Percentiles rank a stretch among this genome's conserved stretches.
phyloP scores from a whole-genome alignment of 768 basidiomycete genomes.

The Lentinus brumalis region DNA sequence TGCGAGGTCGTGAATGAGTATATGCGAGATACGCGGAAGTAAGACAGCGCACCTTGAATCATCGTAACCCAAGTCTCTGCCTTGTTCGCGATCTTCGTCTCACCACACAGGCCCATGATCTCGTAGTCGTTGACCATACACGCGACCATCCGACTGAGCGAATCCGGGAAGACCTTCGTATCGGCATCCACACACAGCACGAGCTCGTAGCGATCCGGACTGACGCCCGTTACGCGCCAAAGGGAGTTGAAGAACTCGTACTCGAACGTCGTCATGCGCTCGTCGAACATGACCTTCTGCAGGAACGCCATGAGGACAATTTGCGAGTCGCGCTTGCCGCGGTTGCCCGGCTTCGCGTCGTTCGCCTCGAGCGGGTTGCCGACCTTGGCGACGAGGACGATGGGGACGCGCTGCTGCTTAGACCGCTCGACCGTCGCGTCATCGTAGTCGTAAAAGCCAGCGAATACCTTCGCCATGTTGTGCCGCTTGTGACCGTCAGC shows the following conservation, averaged over 20 bases:
- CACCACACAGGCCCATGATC: slow-evolving; percentile 99
- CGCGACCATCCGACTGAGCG: slow-evolving; percentile 91
- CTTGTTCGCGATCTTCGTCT: slow-evolving; percentile 99
- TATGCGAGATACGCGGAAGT: neutral
- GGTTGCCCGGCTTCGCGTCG: slow-evolving; percentile 95
- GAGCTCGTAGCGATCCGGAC: slow-evolving; percentile 93
- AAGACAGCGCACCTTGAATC: slow-evolving; percentile 85
- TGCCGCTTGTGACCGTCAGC: slow-evolving; percentile 99
- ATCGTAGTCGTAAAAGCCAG: slow-evolving; percentile 97
- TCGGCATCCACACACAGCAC: slow-evolving; percentile 97
- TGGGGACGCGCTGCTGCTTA: slow-evolving; percentile 96
- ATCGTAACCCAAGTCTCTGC: slow-evolving; percentile 98
- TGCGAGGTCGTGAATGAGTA: slow-evolving; percentile 33
- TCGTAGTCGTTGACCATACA: slow-evolving; percentile 97
- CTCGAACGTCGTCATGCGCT: slow-evolving; percentile 99
- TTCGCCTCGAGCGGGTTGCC: slow-evolving; percentile 90
- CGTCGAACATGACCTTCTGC: slow-evolving; percentile 99
- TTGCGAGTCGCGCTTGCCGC: slow-evolving; percentile 98
- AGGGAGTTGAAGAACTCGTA: slow-evolving; percentile 99
- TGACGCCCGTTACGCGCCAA: slow-evolving; percentile 94
- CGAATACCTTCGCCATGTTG: slow-evolving; percentile 99
- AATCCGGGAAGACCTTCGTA: slow-evolving; percentile 99
- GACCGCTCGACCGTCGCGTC: slow-evolving; percentile 83
- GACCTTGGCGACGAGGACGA: slow-evolving; percentile 93
- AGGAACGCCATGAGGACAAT: slow-evolving; percentile 97